Evolutionary conservation across 2,329 filamentous ascomycete species (phyloP).

Genomic region (Hypomyces rosellus): DNA sequence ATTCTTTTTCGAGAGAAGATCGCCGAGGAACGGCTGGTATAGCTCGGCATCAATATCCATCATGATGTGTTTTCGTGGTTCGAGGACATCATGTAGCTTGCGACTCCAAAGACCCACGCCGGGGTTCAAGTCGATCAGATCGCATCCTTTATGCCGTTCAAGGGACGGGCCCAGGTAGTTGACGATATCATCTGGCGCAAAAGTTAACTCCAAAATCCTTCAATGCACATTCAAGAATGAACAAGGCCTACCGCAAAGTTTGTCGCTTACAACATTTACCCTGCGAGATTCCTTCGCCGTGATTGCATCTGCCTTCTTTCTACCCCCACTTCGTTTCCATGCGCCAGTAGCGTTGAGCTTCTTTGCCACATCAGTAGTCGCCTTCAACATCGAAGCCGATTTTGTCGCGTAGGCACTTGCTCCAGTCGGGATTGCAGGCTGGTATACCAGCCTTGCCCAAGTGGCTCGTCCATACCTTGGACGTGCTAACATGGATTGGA

Average conservation of each 20-base stretch:
- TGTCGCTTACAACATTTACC: constrained; percentile 47
- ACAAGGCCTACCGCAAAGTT: constrained; percentile 40
- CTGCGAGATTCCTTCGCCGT: constrained; percentile 28
- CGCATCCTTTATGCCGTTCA: constrained; percentile 65
- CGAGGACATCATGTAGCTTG: constrained; percentile 65
- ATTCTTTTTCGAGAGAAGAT: constrained; percentile 45
- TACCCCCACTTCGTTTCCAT: constrained; percentile 18
- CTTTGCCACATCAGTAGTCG: constrained; percentile 16
- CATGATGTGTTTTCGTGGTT: constrained; percentile 77
- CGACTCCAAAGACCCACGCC: constrained; percentile 72
- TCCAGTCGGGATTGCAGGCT: constrained; percentile 7
- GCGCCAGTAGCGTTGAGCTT: constrained; percentile 21
- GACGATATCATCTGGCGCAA: constrained; percentile 56
- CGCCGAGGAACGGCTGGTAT: constrained; percentile 56
- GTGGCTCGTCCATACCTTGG: constrained; percentile 8
- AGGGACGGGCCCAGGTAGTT: constrained; percentile 64
- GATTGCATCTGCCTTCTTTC: constrained; percentile 9
- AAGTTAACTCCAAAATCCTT: neutral
- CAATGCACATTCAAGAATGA: neutral
- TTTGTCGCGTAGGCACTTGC: constrained; percentile 8
- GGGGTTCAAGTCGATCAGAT: constrained; percentile 82
- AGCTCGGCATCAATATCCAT: constrained; percentile 61
- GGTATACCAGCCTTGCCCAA: constrained; percentile 10
- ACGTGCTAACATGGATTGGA: constrained; percentile 12
- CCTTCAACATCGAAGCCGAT: constrained; percentile 12